A percentile compares a stretch with the other conserved stretches of the same genome.
Conservation (phyloP, 2,329 filamentous ascomycete genomes). For the Aureobasidium sp. region DNA sequence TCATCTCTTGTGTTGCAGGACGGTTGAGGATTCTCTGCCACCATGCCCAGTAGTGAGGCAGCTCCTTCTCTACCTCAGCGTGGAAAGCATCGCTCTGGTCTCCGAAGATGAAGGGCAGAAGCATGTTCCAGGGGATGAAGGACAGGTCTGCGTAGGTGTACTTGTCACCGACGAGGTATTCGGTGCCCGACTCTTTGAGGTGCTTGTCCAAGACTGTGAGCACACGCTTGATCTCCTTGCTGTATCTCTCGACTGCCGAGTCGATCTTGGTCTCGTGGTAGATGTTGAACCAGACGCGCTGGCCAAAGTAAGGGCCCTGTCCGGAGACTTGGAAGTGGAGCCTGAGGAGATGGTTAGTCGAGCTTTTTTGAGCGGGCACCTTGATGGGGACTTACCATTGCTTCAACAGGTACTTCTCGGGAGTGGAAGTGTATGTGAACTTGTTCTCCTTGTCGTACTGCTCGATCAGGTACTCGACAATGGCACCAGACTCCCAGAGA, state of each 20-base stretch:
- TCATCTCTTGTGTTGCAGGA: slow-evolving; percentile 16
- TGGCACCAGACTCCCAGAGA: slow-evolving; percentile 29
- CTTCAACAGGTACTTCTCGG: slow-evolving; percentile 29
- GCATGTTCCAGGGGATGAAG: slow-evolving; percentile 28
- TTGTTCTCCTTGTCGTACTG: slow-evolving; percentile 37
- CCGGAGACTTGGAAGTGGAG: slow-evolving; percentile 34
- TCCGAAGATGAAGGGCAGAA: slow-evolving; percentile 15
- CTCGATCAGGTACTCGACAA: slow-evolving; percentile 27
- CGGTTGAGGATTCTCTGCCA: slow-evolving; percentile 13
- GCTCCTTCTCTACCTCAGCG: slow-evolving; percentile 16
- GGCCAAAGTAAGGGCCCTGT: slow-evolving; percentile 40
- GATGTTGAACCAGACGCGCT: slow-evolving; percentile 30
- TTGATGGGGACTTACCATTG: slow-evolving; percentile 26
- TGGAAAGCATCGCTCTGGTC: slow-evolving; percentile 8
- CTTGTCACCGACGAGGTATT: slow-evolving; percentile 38
- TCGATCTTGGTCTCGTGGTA: slow-evolving; percentile 35
- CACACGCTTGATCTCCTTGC: slow-evolving; percentile 39
- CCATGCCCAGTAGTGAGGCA: slow-evolving; percentile 16
- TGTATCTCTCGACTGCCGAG: slow-evolving; percentile 39
- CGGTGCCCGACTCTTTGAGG: slow-evolving; percentile 23
- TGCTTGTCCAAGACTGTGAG: slow-evolving; percentile 37
- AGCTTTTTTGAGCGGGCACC: not conserved
- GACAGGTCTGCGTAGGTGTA: slow-evolving; percentile 33
- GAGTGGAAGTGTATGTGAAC: slow-evolving; percentile 32
- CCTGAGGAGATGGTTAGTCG: not conserved